Percentiles rank a stretch among this genome's conserved stretches.
Conservation (phyloP, 2,329 filamentous ascomycete species). For the Mariannaea elegans region DNA sequence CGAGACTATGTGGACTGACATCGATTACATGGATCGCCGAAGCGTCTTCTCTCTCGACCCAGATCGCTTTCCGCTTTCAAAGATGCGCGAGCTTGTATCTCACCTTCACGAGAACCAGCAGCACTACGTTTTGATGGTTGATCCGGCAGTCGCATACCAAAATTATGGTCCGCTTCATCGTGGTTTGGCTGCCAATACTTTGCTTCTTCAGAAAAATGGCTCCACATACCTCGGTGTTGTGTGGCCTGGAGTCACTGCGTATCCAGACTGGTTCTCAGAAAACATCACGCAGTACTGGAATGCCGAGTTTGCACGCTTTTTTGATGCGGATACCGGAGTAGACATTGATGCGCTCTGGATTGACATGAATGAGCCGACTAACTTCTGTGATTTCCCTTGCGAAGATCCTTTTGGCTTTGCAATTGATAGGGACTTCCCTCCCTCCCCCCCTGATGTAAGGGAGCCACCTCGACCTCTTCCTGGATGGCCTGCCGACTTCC, state of each 20-base stretch:
- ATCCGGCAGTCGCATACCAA: constrained; percentile 70
- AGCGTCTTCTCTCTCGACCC: constrained; percentile 69
- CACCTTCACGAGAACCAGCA: constrained; percentile 74
- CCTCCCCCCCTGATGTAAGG: constrained; percentile 68
- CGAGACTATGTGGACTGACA: constrained; percentile 61
- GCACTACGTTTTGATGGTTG: constrained; percentile 81
- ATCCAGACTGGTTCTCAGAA: constrained; percentile 79
- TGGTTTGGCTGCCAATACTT: constrained; percentile 55
- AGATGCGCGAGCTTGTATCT: constrained; percentile 71
- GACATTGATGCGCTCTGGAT: constrained; percentile 83
- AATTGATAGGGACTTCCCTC: constrained; percentile 58
- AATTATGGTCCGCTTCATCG: constrained; percentile 48
- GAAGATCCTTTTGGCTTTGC: constrained; percentile 46
- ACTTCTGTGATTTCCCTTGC: constrained; percentile 44
- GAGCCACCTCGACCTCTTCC: constrained; percentile 40
- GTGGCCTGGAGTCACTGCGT: constrained; percentile 77
- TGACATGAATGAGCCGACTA: constrained; percentile 64
- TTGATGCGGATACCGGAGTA: constrained; percentile 69
- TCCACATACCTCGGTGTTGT: constrained; percentile 71
- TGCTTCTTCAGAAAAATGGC: constrained; percentile 61
- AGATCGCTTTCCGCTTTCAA: constrained; percentile 66
- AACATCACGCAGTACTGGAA: constrained; percentile 74
- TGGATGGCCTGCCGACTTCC: constrained; percentile 36
- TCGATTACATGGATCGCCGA: constrained; percentile 49
- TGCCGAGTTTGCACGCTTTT: constrained; percentile 71